Percentiles rank a stretch among this genome's conserved stretches.
Evolutionary conservation across 2,329 filamentous ascomycete genomes (phyloP).

Genomic region (Aspergillus aculeatinus): DNA sequence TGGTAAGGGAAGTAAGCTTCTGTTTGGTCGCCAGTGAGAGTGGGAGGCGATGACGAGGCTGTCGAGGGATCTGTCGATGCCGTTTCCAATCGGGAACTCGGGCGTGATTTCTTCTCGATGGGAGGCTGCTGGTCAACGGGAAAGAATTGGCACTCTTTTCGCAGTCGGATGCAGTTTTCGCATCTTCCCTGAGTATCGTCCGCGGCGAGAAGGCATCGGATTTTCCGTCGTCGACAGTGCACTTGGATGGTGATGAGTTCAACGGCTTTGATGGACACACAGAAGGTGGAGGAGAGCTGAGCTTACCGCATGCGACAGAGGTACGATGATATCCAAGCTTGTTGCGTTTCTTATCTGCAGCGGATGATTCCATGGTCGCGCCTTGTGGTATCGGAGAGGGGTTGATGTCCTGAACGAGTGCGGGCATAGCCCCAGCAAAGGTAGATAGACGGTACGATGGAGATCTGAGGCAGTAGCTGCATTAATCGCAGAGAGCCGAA

Average conservation of each 20-base stretch:
- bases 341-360: constrained; percentile 71
- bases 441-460: constrained; percentile 20
- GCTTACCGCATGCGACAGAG: constrained; percentile 90
- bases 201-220: constrained; percentile 77
- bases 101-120: constrained; percentile 48
- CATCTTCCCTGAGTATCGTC: constrained; percentile 75
- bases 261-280: neutral
- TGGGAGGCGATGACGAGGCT: constrained; percentile 50
- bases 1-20: constrained; percentile 41
- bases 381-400: constrained; percentile 33
- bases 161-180: constrained; percentile 87
- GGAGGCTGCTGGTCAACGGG: constrained; percentile 76
- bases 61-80: constrained; percentile 48
- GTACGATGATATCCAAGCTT: constrained; percentile 95
- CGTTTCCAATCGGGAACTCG: constrained; percentile 46
- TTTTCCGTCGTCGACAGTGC: constrained; percentile 90
- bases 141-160: constrained; percentile 91
- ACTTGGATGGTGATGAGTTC: constrained; percentile 51
- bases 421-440: constrained; percentile 39
- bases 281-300: constrained; percentile 24
- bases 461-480: constrained; percentile 23
- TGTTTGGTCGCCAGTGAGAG: constrained; percentile 31
- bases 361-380: constrained; percentile 38
- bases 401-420: constrained; percentile 35
- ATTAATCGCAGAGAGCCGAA: constrained; percentile 24